These are phyloP conservation scores for Phanerochaete carnosa DNA, from an alignment of 768 basidiomycete genomes.

Conservation along the genomic window DNA sequence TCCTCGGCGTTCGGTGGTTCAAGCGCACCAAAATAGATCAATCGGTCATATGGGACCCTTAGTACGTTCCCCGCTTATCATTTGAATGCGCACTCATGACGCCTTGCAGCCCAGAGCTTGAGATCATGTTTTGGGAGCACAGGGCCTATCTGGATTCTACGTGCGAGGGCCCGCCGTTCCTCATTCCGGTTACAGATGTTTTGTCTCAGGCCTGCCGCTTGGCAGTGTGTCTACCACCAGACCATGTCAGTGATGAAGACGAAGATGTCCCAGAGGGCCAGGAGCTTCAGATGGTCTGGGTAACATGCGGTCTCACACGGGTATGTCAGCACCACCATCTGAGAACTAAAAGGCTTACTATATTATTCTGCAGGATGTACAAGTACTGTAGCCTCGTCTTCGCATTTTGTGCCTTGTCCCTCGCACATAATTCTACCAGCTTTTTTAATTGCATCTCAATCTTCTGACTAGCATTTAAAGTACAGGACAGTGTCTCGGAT, in stretches of 20 bases:
- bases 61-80: neutral
- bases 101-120: slow-evolving; percentile 5
- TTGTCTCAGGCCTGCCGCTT: neutral
- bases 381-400: neutral
- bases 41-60: slow-evolving; percentile 1
- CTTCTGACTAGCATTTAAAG: too few species aligned
- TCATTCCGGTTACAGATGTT: neutral
- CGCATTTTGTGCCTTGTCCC: too few species aligned
- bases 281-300: neutral
- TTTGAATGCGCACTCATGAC: neutral
- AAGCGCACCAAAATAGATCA: neutral
- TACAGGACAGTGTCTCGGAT: too few species aligned
- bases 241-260: neutral
- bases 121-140: slow-evolving; percentile 1
- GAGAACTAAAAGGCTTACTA: neutral
- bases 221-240: neutral
- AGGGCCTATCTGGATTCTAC: neutral
- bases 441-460: too few species aligned
- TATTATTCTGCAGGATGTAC: neutral
- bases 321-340: neutral
- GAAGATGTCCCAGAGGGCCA: neutral
- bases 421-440: too few species aligned
- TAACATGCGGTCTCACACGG: slow-evolving; percentile 1
- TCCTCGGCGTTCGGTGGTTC: slow-evolving; percentile 7
- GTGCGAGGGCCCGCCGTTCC: neutral